Base-by-base conservation (phyloP, 1,139 yeast species). In the Oligophagozyma castellii region DNA sequence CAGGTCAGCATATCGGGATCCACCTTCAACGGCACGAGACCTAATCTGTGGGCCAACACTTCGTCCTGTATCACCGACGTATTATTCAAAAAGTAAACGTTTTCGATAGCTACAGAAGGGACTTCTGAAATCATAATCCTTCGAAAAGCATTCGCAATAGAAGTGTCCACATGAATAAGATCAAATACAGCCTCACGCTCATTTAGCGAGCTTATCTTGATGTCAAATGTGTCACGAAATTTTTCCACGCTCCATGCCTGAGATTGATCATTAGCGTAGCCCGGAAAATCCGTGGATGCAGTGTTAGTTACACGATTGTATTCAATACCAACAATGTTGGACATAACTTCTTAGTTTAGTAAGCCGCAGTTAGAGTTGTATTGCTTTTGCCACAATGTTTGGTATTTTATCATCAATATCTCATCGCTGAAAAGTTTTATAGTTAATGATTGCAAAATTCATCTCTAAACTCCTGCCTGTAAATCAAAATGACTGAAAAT, bases 61-160 rank as follows among this genome's bases (percentile, higher is more conserved):
- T 89, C 98, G 55, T 89, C 98, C 55, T 86, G 96, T 39, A 89
- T 80, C 30, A 89, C 95, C 3, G 95, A 80, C 2, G 98, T 89
- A 59, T 89, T 89, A 67, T 83, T 86, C 61, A 78, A 79, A 39
- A 89, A 68, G 53, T 78, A 86, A 18, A 89, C 83, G 37, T 79
- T 71, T 55, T 89, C 98, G 16, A 93, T 80, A 5, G 98, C 98
- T 27, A 89, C 93, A 3, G 92, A 70, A 12, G 98, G 98, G 19
- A 89, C 94, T 54, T 89, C 98, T 1, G 95, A 72, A 37, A 89
- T 74, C 95, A 89, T 86, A 43, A 89, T 80, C 52, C 98, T 78
- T 51, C 98, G 79, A 59, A 89, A 84, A 0, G 98, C 96, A 61
- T 89, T 89, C 29, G 96, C 89, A 34, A 89, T 64, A 10, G 96